These are phyloP conservation scores for Suhomyces vadensis DNA, from an alignment of 805 yeast genomes.

Conservation along the genomic window DNA sequence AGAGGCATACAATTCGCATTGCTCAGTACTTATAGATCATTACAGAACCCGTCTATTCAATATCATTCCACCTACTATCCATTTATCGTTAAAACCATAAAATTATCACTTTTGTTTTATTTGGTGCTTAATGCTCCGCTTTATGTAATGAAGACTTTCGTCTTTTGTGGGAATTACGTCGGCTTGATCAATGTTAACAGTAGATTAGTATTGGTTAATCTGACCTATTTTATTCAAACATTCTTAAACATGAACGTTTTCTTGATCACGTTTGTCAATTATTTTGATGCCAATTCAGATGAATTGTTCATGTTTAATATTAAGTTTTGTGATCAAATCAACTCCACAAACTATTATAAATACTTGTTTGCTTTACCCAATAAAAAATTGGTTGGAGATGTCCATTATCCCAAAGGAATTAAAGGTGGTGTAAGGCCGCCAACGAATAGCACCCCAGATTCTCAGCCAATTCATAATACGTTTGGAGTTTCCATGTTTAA, in stretches of 20 bases:
- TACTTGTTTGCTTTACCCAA: conserved; percentile 8
- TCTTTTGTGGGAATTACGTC: conserved; percentile 2
- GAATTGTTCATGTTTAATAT: conserved; percentile 19
- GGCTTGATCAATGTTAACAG: background rate
- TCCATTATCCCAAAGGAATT: background rate
- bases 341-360: conserved; percentile 10
- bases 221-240: conserved; percentile 15
- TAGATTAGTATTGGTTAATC: conserved; percentile 5
- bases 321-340: conserved; percentile 18
- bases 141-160: conserved; percentile 3
- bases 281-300: conserved; percentile 18
- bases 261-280: conserved; percentile 17
- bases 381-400: conserved; percentile 6
- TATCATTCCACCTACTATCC: conserved; percentile 1
- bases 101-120: conserved; percentile 8
- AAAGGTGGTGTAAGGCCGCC: background rate
- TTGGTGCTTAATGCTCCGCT: conserved; percentile 11
- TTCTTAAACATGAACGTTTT: conserved; percentile 22
- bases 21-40: conserved; percentile 48
- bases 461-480: background rate
- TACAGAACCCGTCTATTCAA: conserved; percentile 38
- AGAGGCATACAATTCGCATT: conserved; percentile 56
- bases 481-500: background rate
- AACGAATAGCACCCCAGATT: background rate
- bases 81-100: background rate